Evolutionary conservation across 1,284 basidiomycete species (phyloP).

Genomic region (Cutaneotrichosporon cyanovorans): DNA sequence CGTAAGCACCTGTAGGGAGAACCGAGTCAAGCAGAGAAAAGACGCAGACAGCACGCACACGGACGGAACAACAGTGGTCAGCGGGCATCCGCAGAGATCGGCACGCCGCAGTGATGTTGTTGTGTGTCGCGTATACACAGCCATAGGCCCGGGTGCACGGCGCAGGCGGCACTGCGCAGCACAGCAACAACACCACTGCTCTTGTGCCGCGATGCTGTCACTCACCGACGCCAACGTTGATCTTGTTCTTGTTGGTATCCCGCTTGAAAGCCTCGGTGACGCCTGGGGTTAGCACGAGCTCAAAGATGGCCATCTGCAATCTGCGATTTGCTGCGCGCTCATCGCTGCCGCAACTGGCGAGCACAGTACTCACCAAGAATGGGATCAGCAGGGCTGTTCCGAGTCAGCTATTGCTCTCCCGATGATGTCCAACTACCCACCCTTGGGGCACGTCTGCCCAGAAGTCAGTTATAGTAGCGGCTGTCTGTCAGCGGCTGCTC

Average conservation of each 20-base stretch:
- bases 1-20: constrained; percentile 2
- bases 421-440: background rate
- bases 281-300: constrained; percentile 20
- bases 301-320: background rate
- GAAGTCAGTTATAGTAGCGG: background rate
- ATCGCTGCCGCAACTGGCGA: background rate
- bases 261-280: constrained; percentile 57
- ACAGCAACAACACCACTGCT: background rate
- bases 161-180: no score
- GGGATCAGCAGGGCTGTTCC: constrained; percentile 16
- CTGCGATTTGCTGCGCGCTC: background rate
- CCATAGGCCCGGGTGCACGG: no score
- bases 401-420: no score
- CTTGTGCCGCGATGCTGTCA: background rate
- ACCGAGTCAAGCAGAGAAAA: background rate
- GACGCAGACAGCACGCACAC: background rate
- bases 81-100: background rate
- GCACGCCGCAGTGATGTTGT: no score
- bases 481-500: no score
- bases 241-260: constrained; percentile 82
- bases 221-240: constrained; percentile 87
- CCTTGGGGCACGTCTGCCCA: background rate
- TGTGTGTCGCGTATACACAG: no score
- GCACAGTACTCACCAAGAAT: constrained; percentile 20
- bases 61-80: background rate